A percentile compares a stretch with the other conserved stretches of the same genome.
These are phyloP conservation scores for Bothia castanella DNA, from an alignment of 1,284 basidiomycete genomes.

Conservation along the genomic window DNA sequence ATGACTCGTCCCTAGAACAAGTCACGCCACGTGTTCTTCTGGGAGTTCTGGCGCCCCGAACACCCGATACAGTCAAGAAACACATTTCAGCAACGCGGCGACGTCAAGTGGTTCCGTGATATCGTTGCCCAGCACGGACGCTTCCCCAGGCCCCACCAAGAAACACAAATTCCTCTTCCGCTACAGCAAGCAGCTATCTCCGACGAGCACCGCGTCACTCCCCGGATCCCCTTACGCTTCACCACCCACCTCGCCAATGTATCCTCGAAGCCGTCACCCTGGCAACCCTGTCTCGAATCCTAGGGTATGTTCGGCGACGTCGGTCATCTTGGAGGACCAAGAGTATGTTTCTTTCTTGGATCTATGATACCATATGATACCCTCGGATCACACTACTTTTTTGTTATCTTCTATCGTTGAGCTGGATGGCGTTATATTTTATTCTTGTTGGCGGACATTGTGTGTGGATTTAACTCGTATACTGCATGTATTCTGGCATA, in stretches of 20 bases:
- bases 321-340: conserved; percentile 16
- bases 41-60: conserved; percentile 3
- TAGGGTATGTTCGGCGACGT: not conserved
- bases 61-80: conserved; percentile 1
- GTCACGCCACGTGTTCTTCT: conserved; percentile 19
- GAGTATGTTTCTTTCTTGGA: conserved; percentile 33
- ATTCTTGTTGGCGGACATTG: not conserved
- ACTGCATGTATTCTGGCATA: not conserved
- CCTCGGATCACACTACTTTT: not conserved
- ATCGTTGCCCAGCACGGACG: not conserved
- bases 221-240: not conserved
- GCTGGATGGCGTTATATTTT: not conserved
- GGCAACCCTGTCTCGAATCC: not conserved
- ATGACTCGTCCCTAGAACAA: conserved; percentile 7
- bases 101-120: conserved; percentile 2
- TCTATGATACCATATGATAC: conserved; percentile 11
- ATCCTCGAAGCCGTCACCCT: not conserved
- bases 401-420: not conserved
- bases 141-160: not conserved
- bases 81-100: not conserved
- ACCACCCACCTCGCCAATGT: not conserved
- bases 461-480: not conserved
- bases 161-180: conserved; percentile 3
- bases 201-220: not conserved
- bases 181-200: not conserved